phyloP scores from a whole-genome alignment of 768 basidiomycete species.

The Naganishia vishniacii region DNA sequence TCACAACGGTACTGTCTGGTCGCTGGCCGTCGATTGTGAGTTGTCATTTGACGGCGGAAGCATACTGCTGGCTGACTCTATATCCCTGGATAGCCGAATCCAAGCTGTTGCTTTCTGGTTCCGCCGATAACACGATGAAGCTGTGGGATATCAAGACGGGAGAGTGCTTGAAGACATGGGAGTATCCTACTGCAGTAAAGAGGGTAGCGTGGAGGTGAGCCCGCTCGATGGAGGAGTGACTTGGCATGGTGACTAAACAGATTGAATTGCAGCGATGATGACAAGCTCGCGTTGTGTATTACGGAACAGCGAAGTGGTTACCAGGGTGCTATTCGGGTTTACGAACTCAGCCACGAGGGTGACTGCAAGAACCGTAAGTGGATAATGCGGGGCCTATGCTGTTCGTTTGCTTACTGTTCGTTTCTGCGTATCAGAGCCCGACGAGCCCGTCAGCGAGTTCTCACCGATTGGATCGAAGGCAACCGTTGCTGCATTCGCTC shows the following conservation, averaged over 20 bases:
- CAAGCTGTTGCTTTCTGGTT: conserved; percentile 77
- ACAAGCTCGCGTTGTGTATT: conserved; percentile 72
- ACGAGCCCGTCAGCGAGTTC: conserved; percentile 71
- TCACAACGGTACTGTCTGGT: conserved; percentile 95
- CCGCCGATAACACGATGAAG: conserved; percentile 87
- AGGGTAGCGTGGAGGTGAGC: conserved; percentile 69
- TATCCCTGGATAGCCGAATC: conserved; percentile 60
- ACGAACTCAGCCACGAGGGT: conserved; percentile 72
- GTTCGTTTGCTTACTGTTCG: too few species aligned
- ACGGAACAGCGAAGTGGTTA: conserved; percentile 96
- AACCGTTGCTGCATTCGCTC: conserved; percentile 90
- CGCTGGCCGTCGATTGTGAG: conserved; percentile 90
- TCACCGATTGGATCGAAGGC: conserved; percentile 88
- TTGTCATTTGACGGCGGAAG: too few species aligned
- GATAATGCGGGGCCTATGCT: not conserved
- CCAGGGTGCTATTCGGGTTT: conserved; percentile 85
- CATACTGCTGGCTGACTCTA: not conserved
- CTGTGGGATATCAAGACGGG: conserved; percentile 85
- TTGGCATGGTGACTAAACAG: conserved; percentile 6
- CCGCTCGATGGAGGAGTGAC: conserved; percentile 35
- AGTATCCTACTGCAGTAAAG: conserved; percentile 97
- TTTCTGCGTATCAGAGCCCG: too few species aligned
- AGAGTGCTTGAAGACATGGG: conserved; percentile 90
- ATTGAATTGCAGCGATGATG: conserved; percentile 33
- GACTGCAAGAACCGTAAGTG: conserved; percentile 75